These are phyloP conservation scores for Cyberlindnera samutprakarnensis DNA, from an alignment of 805 yeast genomes.

Conservation along the genomic window DNA sequence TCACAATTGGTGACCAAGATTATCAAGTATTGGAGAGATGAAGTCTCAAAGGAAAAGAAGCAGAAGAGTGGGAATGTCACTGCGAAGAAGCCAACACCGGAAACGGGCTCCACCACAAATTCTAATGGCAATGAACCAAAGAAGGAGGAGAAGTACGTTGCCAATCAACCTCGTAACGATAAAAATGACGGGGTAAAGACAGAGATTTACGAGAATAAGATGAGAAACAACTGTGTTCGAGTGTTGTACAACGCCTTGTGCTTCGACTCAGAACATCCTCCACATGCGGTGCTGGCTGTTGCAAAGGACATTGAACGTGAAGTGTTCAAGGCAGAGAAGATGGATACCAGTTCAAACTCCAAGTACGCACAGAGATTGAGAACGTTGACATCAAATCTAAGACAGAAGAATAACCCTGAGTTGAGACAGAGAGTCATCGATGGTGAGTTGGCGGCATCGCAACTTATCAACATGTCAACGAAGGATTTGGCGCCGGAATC, in stretches of 20 bases:
- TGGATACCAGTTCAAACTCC: conserved; percentile 35
- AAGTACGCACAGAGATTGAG: conserved; percentile 78
- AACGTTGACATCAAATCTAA: conserved; percentile 77
- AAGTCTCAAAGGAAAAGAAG: conserved; percentile 59
- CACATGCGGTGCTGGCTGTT: conserved; percentile 51
- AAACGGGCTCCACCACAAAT: conserved; percentile 14
- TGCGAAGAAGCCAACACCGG: conserved; percentile 2
- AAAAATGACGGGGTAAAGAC: conserved; percentile 75
- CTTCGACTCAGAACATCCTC: conserved; percentile 58
- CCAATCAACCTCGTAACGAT: conserved; percentile 63
- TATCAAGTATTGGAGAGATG: conserved; percentile 86
- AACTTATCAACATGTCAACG: conserved; percentile 77
- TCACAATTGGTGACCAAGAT: conserved; percentile 69
- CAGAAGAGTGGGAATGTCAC: conserved; percentile 6
- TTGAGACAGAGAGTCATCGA: conserved; percentile 60
- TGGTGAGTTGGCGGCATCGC: conserved; percentile 59
- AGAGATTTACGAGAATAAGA: conserved; percentile 60
- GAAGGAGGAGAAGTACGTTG: conserved; percentile 31
- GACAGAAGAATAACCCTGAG: conserved; percentile 85
- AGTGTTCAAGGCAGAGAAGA: conserved; percentile 54
- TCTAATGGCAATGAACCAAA: conserved; percentile 3
- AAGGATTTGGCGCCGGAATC: conserved; percentile 94
- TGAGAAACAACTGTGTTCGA: conserved; percentile 76
- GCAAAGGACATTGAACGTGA: conserved; percentile 70
- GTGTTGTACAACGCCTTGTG: conserved; percentile 89